A percentile compares a stretch with the other conserved stretches of the same genome.
Evolutionary conservation across 1,284 basidiomycete species (phyloP).

Genomic region (Tylopilus sp.): DNA sequence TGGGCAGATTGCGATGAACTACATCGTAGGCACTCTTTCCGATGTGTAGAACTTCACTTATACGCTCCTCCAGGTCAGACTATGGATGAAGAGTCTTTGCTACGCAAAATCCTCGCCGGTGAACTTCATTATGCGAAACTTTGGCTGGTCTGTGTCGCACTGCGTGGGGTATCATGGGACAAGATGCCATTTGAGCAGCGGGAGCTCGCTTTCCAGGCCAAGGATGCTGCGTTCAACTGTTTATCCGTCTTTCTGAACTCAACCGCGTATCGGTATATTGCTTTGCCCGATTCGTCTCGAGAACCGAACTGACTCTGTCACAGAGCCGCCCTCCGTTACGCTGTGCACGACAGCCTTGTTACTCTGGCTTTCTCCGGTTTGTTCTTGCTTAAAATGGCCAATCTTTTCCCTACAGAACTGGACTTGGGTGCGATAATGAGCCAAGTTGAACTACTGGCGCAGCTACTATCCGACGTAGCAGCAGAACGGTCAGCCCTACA

Average conservation of each 20-base stretch:
- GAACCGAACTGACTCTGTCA: slow-evolving; percentile 4
- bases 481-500: slow-evolving; percentile 64
- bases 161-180: slow-evolving; percentile 89
- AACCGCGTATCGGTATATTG: slow-evolving; percentile 64
- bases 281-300: neutral
- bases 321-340: slow-evolving; percentile 79
- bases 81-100: slow-evolving; percentile 79
- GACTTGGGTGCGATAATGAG: slow-evolving; percentile 69
- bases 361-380: slow-evolving; percentile 90
- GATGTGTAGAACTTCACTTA: slow-evolving; percentile 7
- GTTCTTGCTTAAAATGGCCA: slow-evolving; percentile 90
- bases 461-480: slow-evolving; percentile 78
- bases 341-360: slow-evolving; percentile 89
- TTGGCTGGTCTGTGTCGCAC: slow-evolving; percentile 89
- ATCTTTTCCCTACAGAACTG: slow-evolving; percentile 77
- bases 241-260: slow-evolving; percentile 77
- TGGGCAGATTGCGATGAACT: slow-evolving; percentile 82
- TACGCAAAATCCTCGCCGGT: slow-evolving; percentile 81
- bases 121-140: slow-evolving; percentile 90
- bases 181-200: slow-evolving; percentile 93
- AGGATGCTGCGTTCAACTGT: slow-evolving; percentile 85
- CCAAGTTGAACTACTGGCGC: slow-evolving; percentile 82
- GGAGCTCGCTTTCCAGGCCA: slow-evolving; percentile 91
- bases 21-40: slow-evolving; percentile 52
- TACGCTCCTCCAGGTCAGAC: slow-evolving; percentile 50